Conservation (phyloP, 2,329 filamentous ascomycete genomes). For the Ophiocordyceps australis region DNA sequence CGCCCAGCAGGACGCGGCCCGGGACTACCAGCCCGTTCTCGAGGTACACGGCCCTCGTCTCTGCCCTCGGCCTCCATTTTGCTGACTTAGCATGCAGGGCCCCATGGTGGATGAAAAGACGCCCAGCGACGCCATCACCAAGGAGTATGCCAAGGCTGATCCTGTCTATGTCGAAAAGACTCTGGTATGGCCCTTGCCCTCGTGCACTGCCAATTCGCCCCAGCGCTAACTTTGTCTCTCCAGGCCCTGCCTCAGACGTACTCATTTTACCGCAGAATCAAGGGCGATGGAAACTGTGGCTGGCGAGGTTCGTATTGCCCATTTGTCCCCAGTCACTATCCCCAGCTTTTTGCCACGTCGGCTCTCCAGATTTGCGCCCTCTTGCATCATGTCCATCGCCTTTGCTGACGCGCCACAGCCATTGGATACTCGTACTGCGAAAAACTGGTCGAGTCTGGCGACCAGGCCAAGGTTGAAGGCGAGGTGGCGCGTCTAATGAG, state of each 20-base stretch:
- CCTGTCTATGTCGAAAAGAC: constrained; percentile 76
- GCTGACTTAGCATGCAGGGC: constrained; percentile 35
- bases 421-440: constrained; percentile 92
- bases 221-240: not conserved
- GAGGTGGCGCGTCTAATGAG: constrained; percentile 57
- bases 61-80: not conserved
- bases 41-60: constrained; percentile 21
- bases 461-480: constrained; percentile 43
- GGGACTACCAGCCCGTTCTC: constrained; percentile 37
- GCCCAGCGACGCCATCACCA: constrained; percentile 58
- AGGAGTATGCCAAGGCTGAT: constrained; percentile 81
- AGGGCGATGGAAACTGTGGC: constrained; percentile 90
- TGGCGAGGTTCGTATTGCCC: constrained; percentile 65
- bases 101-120: constrained; percentile 66
- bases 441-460: constrained; percentile 50
- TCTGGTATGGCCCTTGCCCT: constrained; percentile 35
- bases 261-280: constrained; percentile 70
- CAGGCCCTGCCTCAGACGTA: constrained; percentile 71
- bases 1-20: constrained; percentile 41
- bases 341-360: not conserved
- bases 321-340: not conserved
- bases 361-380: not conserved
- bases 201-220: not conserved
- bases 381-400: not conserved
- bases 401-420: constrained; percentile 30